A percentile compares a stretch with the other conserved stretches of the same genome.
phyloP scores from a whole-genome alignment of 208 protist genomes.

The Leptomonas pyrrhocoris region DNA sequence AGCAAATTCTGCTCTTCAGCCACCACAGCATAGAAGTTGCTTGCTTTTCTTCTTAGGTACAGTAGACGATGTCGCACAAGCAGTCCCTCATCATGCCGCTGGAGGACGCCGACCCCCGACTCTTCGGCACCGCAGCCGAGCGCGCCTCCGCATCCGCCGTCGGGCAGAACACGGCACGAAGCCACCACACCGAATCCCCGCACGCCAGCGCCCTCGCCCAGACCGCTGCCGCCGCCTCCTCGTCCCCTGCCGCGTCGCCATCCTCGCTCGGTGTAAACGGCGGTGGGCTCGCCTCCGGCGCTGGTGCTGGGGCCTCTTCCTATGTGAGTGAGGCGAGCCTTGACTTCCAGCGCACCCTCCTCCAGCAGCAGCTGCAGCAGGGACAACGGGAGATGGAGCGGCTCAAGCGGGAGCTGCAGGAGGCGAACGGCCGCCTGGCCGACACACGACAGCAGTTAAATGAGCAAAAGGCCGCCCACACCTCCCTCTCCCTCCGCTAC shows the following conservation, averaged over 20 bases:
- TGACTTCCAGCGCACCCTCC: conserved; percentile 61
- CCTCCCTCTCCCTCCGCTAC: conserved; percentile 70
- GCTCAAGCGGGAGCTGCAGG: conserved; percentile 55
- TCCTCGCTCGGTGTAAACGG: background rate
- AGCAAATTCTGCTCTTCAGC: too few relatives aligned
- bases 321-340: conserved; percentile 37
- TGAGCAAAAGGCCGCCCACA: conserved; percentile 67
- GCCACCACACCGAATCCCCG: too few relatives aligned
- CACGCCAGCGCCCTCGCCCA: background rate
- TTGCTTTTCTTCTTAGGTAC: too few relatives aligned
- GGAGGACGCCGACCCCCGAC: conserved; percentile 23
- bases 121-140: conserved; percentile 14
- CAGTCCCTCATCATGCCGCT: conserved; percentile 28
- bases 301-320: too few relatives aligned
- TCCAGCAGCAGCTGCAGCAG: conserved; percentile 69
- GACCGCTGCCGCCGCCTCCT: background rate
- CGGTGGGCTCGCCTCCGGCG: background rate
- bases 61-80: background rate
- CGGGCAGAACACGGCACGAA: too few relatives aligned
- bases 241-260: background rate
- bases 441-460: conserved; percentile 51
- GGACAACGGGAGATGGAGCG: conserved; percentile 52
- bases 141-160: background rate
- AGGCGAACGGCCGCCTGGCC: conserved; percentile 38
- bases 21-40: too few relatives aligned